A percentile compares a stretch with the other conserved stretches of the same genome.
Evolutionary conservation across 345 rosid genomes (phyloP).

Genomic region (Brassica rapa): DNA sequence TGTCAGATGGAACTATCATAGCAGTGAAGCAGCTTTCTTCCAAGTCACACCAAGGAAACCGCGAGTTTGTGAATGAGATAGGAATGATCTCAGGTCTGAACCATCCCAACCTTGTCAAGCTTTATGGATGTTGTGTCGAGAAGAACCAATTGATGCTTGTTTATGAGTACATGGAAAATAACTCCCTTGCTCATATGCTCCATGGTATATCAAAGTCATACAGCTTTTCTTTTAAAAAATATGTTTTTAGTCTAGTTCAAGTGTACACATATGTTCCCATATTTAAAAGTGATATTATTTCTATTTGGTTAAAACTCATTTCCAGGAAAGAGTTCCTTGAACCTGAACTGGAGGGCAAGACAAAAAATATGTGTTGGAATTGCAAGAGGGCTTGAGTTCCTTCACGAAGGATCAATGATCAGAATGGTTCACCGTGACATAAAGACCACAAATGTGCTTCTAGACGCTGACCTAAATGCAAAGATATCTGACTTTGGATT

Average conservation of each 20-base stretch:
- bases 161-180: conserved; percentile 52
- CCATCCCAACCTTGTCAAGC: background rate
- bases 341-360: conserved; percentile 54
- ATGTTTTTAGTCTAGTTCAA: background rate
- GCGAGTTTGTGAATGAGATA: background rate
- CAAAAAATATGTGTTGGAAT: conserved; percentile 56
- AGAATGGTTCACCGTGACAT: conserved; percentile 70
- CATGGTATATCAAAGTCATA: conserved; percentile 24
- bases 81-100: background rate
- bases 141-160: conserved; percentile 43
- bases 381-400: conserved; percentile 62
- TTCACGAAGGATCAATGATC: conserved; percentile 58
- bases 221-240: background rate
- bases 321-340: conserved; percentile 3
- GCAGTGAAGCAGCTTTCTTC: background rate
- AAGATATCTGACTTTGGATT: conserved; percentile 74
- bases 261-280: background rate
- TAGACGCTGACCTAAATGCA: conserved; percentile 53
- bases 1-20: conserved; percentile 28
- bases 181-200: conserved; percentile 41
- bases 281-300: background rate
- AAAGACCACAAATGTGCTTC: conserved; percentile 59
- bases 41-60: conserved; percentile 1
- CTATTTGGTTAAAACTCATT: background rate
- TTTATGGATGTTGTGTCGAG: conserved; percentile 21